Conservation (phyloP, 495 filamentous ascomycete species). For the Penicillium psychrofluorescens region DNA sequence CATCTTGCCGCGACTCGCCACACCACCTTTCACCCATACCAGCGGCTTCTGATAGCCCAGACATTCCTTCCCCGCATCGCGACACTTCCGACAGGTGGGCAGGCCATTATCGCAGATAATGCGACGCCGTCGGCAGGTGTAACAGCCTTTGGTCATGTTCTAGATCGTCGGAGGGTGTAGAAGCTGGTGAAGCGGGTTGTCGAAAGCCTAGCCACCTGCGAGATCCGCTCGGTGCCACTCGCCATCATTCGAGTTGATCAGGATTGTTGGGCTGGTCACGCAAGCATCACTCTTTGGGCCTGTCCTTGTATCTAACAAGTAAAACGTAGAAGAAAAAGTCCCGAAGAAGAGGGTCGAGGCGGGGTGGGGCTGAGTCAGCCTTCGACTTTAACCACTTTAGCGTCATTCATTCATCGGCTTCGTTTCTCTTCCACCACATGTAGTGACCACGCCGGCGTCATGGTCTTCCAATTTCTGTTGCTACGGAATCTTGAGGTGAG, state of each 20-base stretch:
- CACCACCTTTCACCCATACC: slow-evolving; percentile 45
- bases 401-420: no score
- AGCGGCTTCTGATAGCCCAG: slow-evolving; percentile 52
- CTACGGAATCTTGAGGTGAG: slow-evolving; percentile 17
- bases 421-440: no score
- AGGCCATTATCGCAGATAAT: slow-evolving; percentile 55
- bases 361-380: no score
- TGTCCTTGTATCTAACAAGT: no score
- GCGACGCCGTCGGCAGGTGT: slow-evolving; percentile 44
- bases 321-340: no score
- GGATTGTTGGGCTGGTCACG: slow-evolving; percentile 6
- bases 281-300: slow-evolving; percentile 6
- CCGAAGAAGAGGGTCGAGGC: no score
- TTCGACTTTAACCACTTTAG: no score
- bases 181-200: slow-evolving; percentile 6
- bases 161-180: slow-evolving; percentile 1
- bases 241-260: slow-evolving; percentile 16
- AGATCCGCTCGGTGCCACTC: slow-evolving; percentile 12
- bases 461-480: slow-evolving; percentile 13
- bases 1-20: slow-evolving; percentile 45
- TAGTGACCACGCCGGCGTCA: neutral
- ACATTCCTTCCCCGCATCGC: slow-evolving; percentile 55
- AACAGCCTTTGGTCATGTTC: slow-evolving; percentile 43
- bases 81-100: slow-evolving; percentile 56
- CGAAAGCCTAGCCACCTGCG: slow-evolving; percentile 10